Evolutionary conservation across 495 filamentous ascomycete species (phyloP).

Genomic region (Achaetomiella virescens): DNA sequence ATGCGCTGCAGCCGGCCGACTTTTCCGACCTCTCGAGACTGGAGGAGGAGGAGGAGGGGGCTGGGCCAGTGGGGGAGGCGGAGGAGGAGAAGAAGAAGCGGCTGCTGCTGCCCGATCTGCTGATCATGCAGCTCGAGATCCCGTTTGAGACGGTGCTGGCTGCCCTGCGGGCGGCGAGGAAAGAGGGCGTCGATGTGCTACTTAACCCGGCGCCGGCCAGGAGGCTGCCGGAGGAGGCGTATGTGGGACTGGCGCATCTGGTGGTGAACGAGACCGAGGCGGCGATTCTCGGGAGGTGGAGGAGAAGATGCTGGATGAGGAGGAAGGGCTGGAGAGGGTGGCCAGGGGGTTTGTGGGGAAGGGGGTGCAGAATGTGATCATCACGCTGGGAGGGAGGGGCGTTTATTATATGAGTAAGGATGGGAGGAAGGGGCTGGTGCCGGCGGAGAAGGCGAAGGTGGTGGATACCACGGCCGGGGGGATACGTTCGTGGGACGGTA

Average conservation of each 20-base stretch:
- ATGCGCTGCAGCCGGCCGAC: slow-evolving; percentile 25
- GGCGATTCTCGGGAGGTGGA: slow-evolving; percentile 55
- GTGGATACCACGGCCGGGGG: slow-evolving; percentile 93
- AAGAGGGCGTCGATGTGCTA: slow-evolving; percentile 52
- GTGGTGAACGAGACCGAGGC: slow-evolving; percentile 93
- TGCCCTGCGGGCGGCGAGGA: slow-evolving; percentile 50
- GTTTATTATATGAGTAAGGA: slow-evolving; percentile 49
- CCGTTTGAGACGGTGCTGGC: slow-evolving; percentile 64
- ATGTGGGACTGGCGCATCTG: slow-evolving; percentile 64
- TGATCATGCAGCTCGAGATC: slow-evolving; percentile 88
- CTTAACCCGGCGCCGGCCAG: slow-evolving; percentile 84
- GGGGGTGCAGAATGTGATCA: slow-evolving; percentile 69
- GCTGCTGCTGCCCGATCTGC: slow-evolving; percentile 52
- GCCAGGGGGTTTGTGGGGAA: slow-evolving; percentile 52
- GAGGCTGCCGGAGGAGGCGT: slow-evolving; percentile 59
- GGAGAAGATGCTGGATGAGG: slow-evolving; percentile 43
- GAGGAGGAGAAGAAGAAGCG: background rate
- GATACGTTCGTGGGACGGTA: slow-evolving; percentile 93
- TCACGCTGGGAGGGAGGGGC: slow-evolving; percentile 78
- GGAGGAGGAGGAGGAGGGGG: slow-evolving; percentile 36
- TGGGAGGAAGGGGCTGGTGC: slow-evolving; percentile 39
- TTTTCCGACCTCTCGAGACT: slow-evolving; percentile 7
- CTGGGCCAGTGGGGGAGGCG: background rate
- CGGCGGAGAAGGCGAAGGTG: slow-evolving; percentile 59
- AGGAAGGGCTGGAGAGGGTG: slow-evolving; percentile 40